Conservation (phyloP, 1,284 basidiomycete genomes). For the Ceratobasidium theobromae region DNA sequence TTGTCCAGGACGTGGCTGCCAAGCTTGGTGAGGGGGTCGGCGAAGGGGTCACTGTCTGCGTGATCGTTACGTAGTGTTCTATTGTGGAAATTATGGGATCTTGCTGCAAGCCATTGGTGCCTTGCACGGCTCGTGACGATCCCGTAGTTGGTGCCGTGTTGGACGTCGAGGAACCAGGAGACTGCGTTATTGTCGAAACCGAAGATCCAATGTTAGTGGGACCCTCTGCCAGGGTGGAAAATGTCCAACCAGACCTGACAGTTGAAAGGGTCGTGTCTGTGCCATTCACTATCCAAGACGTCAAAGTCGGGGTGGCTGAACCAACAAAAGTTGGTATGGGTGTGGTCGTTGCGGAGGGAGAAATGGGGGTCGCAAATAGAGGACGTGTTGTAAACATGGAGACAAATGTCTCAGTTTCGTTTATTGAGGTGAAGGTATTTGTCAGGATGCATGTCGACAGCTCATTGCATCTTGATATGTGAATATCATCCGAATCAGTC, state of each 20-base stretch:
- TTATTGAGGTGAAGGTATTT: neutral
- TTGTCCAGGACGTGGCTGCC: constrained; percentile 9
- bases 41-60: too few species aligned
- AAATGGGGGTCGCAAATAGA: neutral
- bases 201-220: neutral
- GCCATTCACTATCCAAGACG: neutral
- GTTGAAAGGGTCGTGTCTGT: neutral
- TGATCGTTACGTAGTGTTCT: too few species aligned
- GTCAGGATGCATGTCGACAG: neutral
- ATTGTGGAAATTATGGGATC: too few species aligned
- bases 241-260: neutral
- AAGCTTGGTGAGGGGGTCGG: neutral
- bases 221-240: neutral
- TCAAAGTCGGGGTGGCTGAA: neutral
- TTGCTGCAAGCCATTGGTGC: too few species aligned
- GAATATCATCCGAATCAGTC: neutral
- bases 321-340: neutral
- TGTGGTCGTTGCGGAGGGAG: neutral
- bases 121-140: neutral
- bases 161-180: neutral
- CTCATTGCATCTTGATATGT: neutral
- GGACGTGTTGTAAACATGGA: neutral
- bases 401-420: neutral
- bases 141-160: neutral
- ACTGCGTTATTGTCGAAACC: neutral